Base-by-base conservation (phyloP, 257 asterid genomes). In the Galeopsis tetrahit region DNA sequence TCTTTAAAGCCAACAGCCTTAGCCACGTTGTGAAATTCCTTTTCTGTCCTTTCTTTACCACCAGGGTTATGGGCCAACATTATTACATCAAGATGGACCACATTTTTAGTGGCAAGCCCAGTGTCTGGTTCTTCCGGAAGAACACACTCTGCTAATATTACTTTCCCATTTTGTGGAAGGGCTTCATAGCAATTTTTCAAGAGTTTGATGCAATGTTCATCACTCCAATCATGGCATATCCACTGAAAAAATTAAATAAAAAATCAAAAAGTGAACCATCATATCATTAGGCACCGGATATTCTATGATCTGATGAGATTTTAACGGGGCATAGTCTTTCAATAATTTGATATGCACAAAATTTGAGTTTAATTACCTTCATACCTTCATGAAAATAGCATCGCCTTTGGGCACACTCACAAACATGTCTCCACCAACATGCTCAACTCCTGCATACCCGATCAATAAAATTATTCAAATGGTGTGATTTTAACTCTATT, bases 171-270 rank as follows among this genome's bases (percentile, higher is more conserved):
- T n/a, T 75, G 77, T 4, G 97, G 96, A 7, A 94, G 88, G 11
- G 97, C 90, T 34, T 83, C 78, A 43, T 94, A 69, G 82, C 98
- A 88, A 7, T 87, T 91, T 70, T 81, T 91, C 90, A 94, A 80
- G 74, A 94, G 79, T 52, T 87, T 91, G 42, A 81, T 57, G 80
- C 97, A 88, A 14, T 88, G 96, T 2, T 73, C 88, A 17, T 93
- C 97, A 36, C 97, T 91, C 98, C 98, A 93, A 33, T 93, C 96
- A 56, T 93, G 98, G 36, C 93, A 88, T 10, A 93, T 91, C 97
- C 97, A 93, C 98, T 93, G 76, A 75, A 82, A 63, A 11, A 7
- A 21, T 0, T 21, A 21, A 21, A 21, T 21, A 0, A 21, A 21
- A 21, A 21, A 21, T 21, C 28, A 21, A 21, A 21, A 21, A 21